Conservation (phyloP, 768 basidiomycete genomes). For the Podaxis pistillaris region DNA sequence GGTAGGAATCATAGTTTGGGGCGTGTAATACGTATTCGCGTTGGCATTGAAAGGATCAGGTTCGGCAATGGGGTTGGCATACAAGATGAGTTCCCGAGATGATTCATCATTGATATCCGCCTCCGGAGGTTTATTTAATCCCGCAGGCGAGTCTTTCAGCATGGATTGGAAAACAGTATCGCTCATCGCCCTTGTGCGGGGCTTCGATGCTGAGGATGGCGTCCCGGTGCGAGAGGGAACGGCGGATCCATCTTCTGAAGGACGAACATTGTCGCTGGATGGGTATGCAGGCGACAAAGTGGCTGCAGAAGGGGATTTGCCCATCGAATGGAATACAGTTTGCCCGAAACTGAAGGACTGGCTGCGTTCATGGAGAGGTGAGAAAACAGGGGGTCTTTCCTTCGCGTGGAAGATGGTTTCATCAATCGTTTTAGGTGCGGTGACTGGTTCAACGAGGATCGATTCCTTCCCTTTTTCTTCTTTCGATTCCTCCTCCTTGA, state of each 20-base stretch:
- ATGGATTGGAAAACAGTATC: slow-evolving; percentile 65
- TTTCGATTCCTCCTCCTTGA: slow-evolving; percentile 17
- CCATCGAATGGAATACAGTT: slow-evolving; percentile 57
- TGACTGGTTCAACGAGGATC: slow-evolving; percentile 19
- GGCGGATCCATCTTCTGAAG: not conserved
- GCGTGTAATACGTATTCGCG: slow-evolving; percentile 75
- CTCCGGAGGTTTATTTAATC: slow-evolving; percentile 38
- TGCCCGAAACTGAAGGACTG: slow-evolving; percentile 71
- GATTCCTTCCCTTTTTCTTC: slow-evolving; percentile 21
- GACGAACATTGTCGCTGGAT: slow-evolving; percentile 29
- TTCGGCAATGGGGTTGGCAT: slow-evolving; percentile 37
- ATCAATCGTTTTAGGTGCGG: slow-evolving; percentile 29
- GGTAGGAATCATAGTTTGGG: slow-evolving; percentile 67
- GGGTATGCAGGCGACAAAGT: slow-evolving; percentile 27
- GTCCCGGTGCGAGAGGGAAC: slow-evolving; percentile 14
- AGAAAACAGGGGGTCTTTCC: slow-evolving; percentile 37
- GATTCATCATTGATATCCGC: slow-evolving; percentile 66
- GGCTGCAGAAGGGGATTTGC: slow-evolving; percentile 18
- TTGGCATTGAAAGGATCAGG: slow-evolving; percentile 76
- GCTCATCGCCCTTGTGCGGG: slow-evolving; percentile 55
- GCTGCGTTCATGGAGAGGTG: slow-evolving; percentile 51
- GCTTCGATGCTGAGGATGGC: slow-evolving; percentile 30
- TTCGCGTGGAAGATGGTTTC: slow-evolving; percentile 45
- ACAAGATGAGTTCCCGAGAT: slow-evolving; percentile 45
- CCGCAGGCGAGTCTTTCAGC: slow-evolving; percentile 37